These are phyloP conservation scores for Beauveria caledonica DNA, from an alignment of 2,329 filamentous ascomycete species.

Conservation along the genomic window DNA sequence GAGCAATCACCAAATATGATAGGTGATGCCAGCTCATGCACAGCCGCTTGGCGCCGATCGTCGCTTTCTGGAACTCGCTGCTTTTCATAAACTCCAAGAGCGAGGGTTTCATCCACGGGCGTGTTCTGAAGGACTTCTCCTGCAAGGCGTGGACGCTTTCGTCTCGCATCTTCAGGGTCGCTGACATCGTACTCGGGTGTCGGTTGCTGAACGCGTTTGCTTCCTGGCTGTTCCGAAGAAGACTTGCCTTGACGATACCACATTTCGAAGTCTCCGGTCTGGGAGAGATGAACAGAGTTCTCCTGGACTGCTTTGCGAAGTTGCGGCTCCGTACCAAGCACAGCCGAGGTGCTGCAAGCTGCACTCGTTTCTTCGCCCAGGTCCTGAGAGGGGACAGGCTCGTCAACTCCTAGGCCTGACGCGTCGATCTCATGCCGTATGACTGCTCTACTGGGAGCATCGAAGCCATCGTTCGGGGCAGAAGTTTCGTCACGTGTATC, in stretches of 20 bases:
- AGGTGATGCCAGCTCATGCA: neutral
- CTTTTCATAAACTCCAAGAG: neutral
- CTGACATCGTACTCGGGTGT: neutral
- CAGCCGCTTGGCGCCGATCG: neutral
- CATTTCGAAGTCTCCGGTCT: neutral
- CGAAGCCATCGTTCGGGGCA: neutral
- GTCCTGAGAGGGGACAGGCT: neutral
- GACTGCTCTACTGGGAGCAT: neutral
- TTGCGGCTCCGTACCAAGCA: neutral
- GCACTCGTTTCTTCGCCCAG: neutral
- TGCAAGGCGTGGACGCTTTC: neutral
- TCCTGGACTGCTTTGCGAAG: neutral
- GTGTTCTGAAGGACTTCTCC: neutral
- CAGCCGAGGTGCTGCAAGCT: neutral
- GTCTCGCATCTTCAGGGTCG: neutral
- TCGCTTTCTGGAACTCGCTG: neutral
- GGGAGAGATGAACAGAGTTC: neutral
- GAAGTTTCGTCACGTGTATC: neutral
- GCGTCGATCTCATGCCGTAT: neutral
- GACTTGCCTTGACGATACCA: neutral
- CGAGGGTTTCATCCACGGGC: neutral
- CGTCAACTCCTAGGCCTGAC: neutral
- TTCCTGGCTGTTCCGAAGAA: neutral
- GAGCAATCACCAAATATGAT: neutral
- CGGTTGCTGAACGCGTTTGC: neutral